Evolutionary conservation across 139 green algal species (phyloP), one percentile per base, ranked within the genome.

Genomic region (Raphidocelis subcapitata): DNA sequence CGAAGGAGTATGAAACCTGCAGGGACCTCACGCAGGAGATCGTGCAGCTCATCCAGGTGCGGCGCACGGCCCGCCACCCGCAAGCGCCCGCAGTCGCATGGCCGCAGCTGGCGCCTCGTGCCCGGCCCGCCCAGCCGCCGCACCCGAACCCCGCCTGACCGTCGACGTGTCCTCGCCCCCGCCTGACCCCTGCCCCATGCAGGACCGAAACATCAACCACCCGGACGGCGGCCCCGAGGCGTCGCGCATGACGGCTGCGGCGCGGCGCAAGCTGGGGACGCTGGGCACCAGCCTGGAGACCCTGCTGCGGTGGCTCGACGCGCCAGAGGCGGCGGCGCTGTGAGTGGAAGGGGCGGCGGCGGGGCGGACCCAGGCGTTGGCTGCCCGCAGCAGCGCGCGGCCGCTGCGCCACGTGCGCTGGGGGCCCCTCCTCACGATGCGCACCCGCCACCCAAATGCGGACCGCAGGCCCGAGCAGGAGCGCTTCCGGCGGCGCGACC

Each of bases 191-290:
- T n/a, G n/a, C n/a, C 35, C 26, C 36, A 32, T 37, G 64, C 82
- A 97, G 87, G 90, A 97, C 44, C 85, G 92, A 23, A 97, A 97
- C 59, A 57, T 86, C 5, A 85, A 92, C 21, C 67, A 87, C 63
- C 71, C 87, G 3, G 72, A 79, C 37, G 87, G 88, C 16, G 90
- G 88, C 1, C 84, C 86, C 10, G 90, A 95, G 51, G 90, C 88
- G 3, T 93, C 87, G 1, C 83, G 92, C 1, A 81, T 95, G 32
- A 95, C 92, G 1, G 92, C 92, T 14, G 67, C 77, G 10, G 90
- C 87, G 1, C 78, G 92, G n/a, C 79, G 88, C 21, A 97, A 95
- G 67, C 86, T 97, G 32, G 90, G 87, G 33, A 90, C 85, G 0
- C 69, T 97, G 23, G 85, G 85, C 21, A 86, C 87, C 5, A 37